These are phyloP conservation scores for Erysimum pusillum DNA, from an alignment of 441 rosid genomes.

Conservation along the genomic window DNA sequence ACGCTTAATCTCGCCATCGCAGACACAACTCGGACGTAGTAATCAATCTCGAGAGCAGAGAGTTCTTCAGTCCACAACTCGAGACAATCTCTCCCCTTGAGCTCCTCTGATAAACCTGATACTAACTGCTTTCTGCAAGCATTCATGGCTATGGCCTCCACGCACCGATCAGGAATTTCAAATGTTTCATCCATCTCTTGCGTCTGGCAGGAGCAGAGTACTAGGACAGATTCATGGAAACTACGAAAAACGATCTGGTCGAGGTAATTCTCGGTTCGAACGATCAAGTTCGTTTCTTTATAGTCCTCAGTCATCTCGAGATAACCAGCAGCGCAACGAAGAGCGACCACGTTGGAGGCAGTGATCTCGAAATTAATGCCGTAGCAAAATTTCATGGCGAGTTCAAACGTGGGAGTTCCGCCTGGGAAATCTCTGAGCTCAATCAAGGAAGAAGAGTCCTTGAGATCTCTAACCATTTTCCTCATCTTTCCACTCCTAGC, in stretches of 20 bases:
- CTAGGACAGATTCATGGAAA: conserved; percentile 71
- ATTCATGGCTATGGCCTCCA: conserved; percentile 78
- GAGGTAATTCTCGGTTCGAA: conserved; percentile 67
- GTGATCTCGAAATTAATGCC: conserved; percentile 92
- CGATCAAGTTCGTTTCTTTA: conserved; percentile 69
- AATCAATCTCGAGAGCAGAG: conserved; percentile 63
- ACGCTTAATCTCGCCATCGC: conserved; percentile 72
- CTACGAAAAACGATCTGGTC: conserved; percentile 63
- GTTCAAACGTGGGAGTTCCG: conserved; percentile 78
- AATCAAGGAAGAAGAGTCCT: conserved; percentile 61
- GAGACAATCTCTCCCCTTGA: conserved; percentile 58
- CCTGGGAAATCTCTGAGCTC: conserved; percentile 78
- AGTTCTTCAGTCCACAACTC: conserved; percentile 91
- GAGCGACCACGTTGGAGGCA: conserved; percentile 62
- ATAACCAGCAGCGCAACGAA: conserved; percentile 77
- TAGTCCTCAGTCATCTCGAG: conserved; percentile 90
- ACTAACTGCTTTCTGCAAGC: conserved; percentile 83
- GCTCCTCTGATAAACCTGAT: conserved; percentile 66
- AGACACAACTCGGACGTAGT: conserved; percentile 63
- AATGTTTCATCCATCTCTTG: conserved; percentile 62
- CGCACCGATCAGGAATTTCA: conserved; percentile 62
- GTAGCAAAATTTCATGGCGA: conserved; percentile 88
- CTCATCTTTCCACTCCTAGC: conserved; percentile 84
- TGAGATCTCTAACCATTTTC: conserved; percentile 69
- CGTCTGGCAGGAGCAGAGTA: conserved; percentile 67